Evolutionary conservation across 371 early-diverging fungal species (phyloP).

Genomic region (Mucor plumbeus): DNA sequence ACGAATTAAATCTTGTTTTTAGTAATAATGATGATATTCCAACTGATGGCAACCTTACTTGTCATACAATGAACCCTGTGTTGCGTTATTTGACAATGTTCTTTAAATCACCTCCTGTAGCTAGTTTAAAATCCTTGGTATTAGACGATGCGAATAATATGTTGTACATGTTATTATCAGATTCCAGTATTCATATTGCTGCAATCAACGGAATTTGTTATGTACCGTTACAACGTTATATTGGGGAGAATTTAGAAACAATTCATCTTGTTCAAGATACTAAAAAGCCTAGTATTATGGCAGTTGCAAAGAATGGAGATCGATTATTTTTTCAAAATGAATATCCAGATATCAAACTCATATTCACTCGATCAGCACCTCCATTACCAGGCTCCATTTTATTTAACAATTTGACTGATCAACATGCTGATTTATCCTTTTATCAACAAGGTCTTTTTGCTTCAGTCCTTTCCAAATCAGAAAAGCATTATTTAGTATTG

Average conservation of each 20-base stretch:
- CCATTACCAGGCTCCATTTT: constrained; percentile 21
- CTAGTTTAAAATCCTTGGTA: constrained; percentile 11
- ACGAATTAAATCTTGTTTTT: constrained; percentile 66
- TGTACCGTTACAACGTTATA: background rate
- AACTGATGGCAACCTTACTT: background rate
- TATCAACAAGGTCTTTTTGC: constrained; percentile 17
- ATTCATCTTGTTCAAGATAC: constrained; percentile 21
- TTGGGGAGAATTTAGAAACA: constrained; percentile 8
- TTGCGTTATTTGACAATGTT: constrained; percentile 15
- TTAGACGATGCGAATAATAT: constrained; percentile 9
- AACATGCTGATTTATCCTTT: constrained; percentile 7
- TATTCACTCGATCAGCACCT: constrained; percentile 17
- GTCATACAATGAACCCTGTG: constrained; percentile 15
- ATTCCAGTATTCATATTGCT: constrained; percentile 24
- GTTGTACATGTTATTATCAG: constrained; percentile 8
- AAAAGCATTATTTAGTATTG: constrained; percentile 12
- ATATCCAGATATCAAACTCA: background rate
- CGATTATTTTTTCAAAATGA: constrained; percentile 12
- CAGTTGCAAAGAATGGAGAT: constrained; percentile 22
- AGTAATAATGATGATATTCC: background rate
- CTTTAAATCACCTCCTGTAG: constrained; percentile 15
- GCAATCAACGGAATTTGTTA: constrained; percentile 16
- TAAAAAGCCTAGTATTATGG: constrained; percentile 16
- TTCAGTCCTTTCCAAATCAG: constrained; percentile 22
- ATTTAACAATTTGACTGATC: constrained; percentile 17